Evolutionary conservation across 1,284 basidiomycete genomes (phyloP), one percentile per base, ranked within the genome.

Genomic region (Malassezia pachydermatis): DNA sequence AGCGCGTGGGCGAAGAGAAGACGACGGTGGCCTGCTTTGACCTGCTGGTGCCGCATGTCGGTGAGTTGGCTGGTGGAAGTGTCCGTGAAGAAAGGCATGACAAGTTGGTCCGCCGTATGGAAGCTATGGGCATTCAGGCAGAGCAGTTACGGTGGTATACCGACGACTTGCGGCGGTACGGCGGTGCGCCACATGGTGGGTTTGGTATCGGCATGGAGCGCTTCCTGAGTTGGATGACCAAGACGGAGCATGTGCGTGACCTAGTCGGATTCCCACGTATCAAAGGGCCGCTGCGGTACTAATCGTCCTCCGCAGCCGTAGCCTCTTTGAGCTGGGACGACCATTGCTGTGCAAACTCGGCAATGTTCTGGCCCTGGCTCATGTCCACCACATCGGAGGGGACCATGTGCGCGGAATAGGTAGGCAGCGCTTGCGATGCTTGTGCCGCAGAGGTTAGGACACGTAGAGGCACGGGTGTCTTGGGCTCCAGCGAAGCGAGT

Each of bases 1-100:
- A 5, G 13, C 19, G n/a, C 9, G 63, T 6, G 1, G 42, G 43
- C 20, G 28, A 34, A 55, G 14, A 65, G 65, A 41, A 70, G 72
- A 35, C 65, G n/a, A 90, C 87, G 1, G 88, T 87, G 4, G 86
- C 84, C 9, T 95, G 90, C 73, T 95, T 98, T 66, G 92, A 98
- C 72, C 78, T 98, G 19, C 78, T 98, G 41, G 80, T 96, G 10
- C 94, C 92, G 0, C 74, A 78, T 10, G 75, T 90, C 0, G 92
- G 92, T 6, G 92, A 99, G 74, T 78, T 99, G 25, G 85, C 81
- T 0, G 92, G 92, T 4, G 92, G 92, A 1, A 89, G 86, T 19
- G 75, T 96, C 23, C 79, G 92, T 51, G 90, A 96, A 71, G 86
- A 94, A 63, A 78, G 87, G 19, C 61, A 77, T n/a, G 76, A 76